phyloP scores from a whole-genome alignment of 2,329 filamentous ascomycete species.

The Phoma sp. region DNA sequence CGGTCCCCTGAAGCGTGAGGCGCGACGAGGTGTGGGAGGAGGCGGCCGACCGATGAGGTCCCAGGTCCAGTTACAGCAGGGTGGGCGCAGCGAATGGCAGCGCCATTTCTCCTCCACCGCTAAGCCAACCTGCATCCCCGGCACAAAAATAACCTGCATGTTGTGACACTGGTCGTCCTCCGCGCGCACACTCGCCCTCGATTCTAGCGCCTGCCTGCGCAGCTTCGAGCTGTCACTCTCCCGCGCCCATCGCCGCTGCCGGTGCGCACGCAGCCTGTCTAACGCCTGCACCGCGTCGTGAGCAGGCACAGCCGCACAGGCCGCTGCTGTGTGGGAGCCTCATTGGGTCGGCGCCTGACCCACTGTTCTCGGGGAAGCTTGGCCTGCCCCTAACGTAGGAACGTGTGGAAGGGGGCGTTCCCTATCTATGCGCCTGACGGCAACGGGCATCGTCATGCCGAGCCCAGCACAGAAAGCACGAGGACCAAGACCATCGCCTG shows the following conservation, averaged over 20 bases:
- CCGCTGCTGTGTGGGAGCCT: conserved; percentile 5
- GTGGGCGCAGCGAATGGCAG: conserved; percentile 10
- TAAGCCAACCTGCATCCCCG: conserved; percentile 29
- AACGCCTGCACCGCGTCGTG: conserved; percentile 9
- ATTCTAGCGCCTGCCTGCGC: conserved; percentile 14
- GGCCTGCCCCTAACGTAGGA: conserved; percentile 14
- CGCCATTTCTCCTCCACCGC: conserved; percentile 16
- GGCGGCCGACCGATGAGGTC: conserved; percentile 9
- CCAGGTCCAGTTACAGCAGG: conserved; percentile 12
- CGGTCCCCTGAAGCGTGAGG: conserved; percentile 13
- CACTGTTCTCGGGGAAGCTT: conserved; percentile 12
- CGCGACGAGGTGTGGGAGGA: conserved; percentile 9
- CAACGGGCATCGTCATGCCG: conserved; percentile 13
- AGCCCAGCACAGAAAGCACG: conserved; percentile 6
- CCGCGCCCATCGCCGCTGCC: not conserved
- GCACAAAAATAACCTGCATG: conserved; percentile 37
- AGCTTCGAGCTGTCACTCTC: conserved; percentile 15
- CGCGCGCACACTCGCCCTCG: conserved; percentile 19
- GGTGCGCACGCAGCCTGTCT: conserved; percentile 6
- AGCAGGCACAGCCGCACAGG: conserved; percentile 7
- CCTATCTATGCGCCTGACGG: conserved; percentile 7
- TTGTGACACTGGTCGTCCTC: conserved; percentile 30
- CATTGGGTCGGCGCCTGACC: conserved; percentile 13
- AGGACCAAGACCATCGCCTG: conserved; percentile 11
- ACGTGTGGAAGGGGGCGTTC: conserved; percentile 10